Percentiles rank a stretch among this genome's conserved stretches.
phyloP scores from a whole-genome alignment of 306 rosid genomes.

The Trifolium repens region DNA sequence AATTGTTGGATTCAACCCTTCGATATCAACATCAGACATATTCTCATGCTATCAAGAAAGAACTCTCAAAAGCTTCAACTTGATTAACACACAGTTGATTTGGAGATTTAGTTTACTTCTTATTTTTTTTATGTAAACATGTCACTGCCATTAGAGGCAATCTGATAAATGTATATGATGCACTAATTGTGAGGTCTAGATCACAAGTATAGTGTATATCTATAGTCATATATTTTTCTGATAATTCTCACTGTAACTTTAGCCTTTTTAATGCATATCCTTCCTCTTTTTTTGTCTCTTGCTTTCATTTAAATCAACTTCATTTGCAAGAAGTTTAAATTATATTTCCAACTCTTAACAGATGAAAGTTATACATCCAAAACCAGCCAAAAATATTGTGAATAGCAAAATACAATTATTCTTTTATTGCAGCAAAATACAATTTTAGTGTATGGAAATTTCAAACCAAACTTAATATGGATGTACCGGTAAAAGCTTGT shows the following conservation, averaged over 20 bases:
- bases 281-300: constrained; percentile 1
- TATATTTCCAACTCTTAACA: background rate
- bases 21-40: constrained; percentile 84
- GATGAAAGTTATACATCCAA: background rate
- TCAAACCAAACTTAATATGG: constrained; percentile 31
- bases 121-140: constrained; percentile 13
- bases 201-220: constrained; percentile 44
- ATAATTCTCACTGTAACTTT: constrained; percentile 34
- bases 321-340: background rate
- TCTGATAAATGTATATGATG: constrained; percentile 35
- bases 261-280: constrained; percentile 1
- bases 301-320: background rate
- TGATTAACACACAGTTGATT: constrained; percentile 33
- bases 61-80: constrained; percentile 57
- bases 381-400: background rate
- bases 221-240: constrained; percentile 22
- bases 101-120: constrained; percentile 19
- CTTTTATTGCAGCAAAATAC: no score
- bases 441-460: constrained; percentile 12
- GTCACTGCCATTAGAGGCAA: constrained; percentile 29
- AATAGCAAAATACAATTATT: no score
- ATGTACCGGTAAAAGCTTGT: constrained; percentile 15
- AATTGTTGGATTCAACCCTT: constrained; percentile 78
- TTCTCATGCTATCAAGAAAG: constrained; percentile 66
- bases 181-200: constrained; percentile 39